Conservation (phyloP, 2,329 filamentous ascomycete species). For the Nectriaceae sp. region DNA sequence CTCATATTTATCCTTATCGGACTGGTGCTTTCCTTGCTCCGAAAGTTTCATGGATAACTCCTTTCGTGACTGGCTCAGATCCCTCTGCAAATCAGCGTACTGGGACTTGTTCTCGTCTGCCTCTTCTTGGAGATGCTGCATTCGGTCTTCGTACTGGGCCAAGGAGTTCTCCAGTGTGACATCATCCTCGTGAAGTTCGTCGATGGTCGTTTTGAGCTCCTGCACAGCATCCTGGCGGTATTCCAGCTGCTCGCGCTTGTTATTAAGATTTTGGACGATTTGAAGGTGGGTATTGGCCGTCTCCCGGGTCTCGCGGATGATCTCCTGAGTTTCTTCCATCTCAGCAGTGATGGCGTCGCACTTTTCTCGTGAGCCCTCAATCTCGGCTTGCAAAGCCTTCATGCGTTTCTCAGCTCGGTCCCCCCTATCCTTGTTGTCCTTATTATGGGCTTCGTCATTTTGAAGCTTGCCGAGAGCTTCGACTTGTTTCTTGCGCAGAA, state of each 20-base stretch:
- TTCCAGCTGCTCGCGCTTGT: slow-evolving; percentile 73
- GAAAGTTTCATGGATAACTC: slow-evolving; percentile 55
- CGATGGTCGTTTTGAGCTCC: slow-evolving; percentile 70
- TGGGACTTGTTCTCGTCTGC: slow-evolving; percentile 62
- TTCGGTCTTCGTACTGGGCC: slow-evolving; percentile 75
- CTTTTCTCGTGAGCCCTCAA: slow-evolving; percentile 61
- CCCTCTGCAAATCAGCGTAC: slow-evolving; percentile 64
- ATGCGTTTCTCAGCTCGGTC: slow-evolving; percentile 70
- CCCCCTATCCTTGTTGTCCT: slow-evolving; percentile 81
- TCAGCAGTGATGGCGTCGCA: slow-evolving; percentile 59
- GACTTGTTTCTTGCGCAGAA: slow-evolving; percentile 79
- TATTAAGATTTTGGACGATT: slow-evolving; percentile 73
- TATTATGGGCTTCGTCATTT: slow-evolving; percentile 74
- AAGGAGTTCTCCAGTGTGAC: slow-evolving; percentile 71
- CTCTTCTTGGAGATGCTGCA: slow-evolving; percentile 65
- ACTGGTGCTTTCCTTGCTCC: slow-evolving; percentile 77
- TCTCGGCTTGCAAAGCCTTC: slow-evolving; percentile 64
- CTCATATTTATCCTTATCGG: slow-evolving; percentile 85
- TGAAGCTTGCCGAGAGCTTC: slow-evolving; percentile 73
- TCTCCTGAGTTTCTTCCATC: slow-evolving; percentile 59
- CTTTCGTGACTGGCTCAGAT: slow-evolving; percentile 46
- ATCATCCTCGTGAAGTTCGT: slow-evolving; percentile 78
- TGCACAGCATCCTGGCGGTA: slow-evolving; percentile 71
- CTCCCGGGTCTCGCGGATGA: slow-evolving; percentile 67
- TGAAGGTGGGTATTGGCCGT: slow-evolving; percentile 73